phyloP scores from a whole-genome alignment of 257 asterid genomes.

The Marsdenia floribunda region DNA sequence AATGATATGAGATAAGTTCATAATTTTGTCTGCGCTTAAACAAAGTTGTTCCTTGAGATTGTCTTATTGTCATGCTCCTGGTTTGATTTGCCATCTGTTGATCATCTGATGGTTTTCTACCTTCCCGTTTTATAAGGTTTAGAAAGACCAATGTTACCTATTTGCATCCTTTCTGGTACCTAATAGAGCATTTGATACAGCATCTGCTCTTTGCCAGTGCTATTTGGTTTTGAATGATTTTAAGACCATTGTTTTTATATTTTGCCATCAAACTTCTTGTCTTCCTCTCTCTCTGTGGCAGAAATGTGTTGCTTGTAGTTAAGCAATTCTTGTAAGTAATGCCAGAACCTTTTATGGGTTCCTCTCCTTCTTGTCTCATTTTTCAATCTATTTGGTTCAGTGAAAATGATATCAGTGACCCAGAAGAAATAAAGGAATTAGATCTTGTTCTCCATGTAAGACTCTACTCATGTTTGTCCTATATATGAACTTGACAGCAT shows the following conservation, averaged over 20 bases:
- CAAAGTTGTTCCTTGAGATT: neutral
- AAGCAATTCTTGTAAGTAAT: neutral
- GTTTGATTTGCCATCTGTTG: neutral
- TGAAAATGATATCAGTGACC: slow-evolving; percentile 43
- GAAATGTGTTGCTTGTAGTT: neutral
- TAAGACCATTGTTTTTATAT: neutral
- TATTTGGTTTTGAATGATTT: neutral
- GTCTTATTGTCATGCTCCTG: neutral
- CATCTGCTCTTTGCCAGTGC: neutral
- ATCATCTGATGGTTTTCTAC: neutral
- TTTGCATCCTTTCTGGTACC: neutral
- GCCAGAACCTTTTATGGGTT: neutral
- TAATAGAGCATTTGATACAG: neutral
- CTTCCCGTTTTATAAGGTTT: neutral
- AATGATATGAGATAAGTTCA: neutral
- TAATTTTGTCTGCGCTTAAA: neutral
- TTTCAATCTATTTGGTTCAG: slow-evolving; percentile 41
- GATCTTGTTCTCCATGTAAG: slow-evolving; percentile 44
- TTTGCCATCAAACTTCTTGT: neutral
- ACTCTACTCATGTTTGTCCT: slow-evolving; percentile 17
- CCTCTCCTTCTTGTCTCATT: slow-evolving; percentile 8
- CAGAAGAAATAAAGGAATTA: slow-evolving; percentile 34
- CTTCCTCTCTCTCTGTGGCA: neutral
- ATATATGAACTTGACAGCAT: slow-evolving; percentile 14
- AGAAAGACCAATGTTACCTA: neutral